These are phyloP conservation scores for Apiosordaria backusii DNA, from an alignment of 495 filamentous ascomycete genomes.

Conservation along the genomic window DNA sequence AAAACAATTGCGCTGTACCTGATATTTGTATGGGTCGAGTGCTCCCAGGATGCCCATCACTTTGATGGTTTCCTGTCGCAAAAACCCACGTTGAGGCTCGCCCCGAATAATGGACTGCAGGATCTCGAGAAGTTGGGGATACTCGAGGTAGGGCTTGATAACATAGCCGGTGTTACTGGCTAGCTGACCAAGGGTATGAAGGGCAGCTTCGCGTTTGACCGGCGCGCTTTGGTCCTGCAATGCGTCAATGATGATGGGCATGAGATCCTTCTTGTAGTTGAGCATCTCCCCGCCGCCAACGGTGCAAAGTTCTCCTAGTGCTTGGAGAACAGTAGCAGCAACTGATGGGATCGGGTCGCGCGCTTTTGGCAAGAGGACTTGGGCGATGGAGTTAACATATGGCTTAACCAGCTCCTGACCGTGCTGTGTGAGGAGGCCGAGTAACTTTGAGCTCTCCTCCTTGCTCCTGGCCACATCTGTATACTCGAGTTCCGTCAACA, in stretches of 20 bases:
- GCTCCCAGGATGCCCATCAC: conserved; percentile 95
- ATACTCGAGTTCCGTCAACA: conserved; percentile 91
- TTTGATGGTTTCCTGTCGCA: conserved; percentile 92
- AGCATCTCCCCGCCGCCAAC: conserved; percentile 91
- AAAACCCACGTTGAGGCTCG: conserved; percentile 70
- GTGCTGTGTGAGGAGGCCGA: conserved; percentile 87
- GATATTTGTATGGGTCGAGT: conserved; percentile 92
- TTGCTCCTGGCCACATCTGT: conserved; percentile 91
- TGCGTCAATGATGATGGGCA: conserved; percentile 90
- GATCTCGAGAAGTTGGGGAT: conserved; percentile 86
- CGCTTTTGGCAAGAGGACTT: conserved; percentile 83
- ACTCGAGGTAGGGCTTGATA: conserved; percentile 92
- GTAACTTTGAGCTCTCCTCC: conserved; percentile 89
- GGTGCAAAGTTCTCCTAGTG: conserved; percentile 86
- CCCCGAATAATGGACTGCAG: conserved; percentile 91
- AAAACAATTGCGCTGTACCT: conserved; percentile 46
- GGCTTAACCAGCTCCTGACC: conserved; percentile 87
- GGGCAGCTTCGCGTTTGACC: conserved; percentile 81
- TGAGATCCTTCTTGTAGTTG: conserved; percentile 78
- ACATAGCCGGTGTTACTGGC: conserved; percentile 96
- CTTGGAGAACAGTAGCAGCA: conserved; percentile 86
- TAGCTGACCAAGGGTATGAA: conserved; percentile 86
- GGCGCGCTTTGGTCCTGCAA: conserved; percentile 89
- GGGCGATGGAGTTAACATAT: conserved; percentile 92
- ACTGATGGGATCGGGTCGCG: conserved; percentile 78